Evolutionary conservation across 768 basidiomycete species (phyloP).

Genomic region (Myochromella boudieri): DNA sequence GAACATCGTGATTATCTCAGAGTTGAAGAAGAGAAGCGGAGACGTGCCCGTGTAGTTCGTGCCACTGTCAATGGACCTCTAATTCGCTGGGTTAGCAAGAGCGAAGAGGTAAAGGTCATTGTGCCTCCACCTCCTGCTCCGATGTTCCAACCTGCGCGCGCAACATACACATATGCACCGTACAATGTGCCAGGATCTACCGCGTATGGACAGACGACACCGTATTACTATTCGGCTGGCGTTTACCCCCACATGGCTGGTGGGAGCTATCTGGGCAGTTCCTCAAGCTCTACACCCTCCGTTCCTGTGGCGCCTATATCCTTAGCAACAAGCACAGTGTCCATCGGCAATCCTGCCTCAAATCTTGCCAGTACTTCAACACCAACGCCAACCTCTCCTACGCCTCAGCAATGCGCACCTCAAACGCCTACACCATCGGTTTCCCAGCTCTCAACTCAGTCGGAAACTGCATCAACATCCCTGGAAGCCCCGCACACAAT

Average conservation of each 20-base stretch:
- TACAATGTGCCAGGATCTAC: slow-evolving; percentile 15
- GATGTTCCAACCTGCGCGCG: slow-evolving; percentile 14
- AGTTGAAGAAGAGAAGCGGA: slow-evolving; percentile 80
- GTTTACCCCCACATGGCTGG: slow-evolving; percentile 9
- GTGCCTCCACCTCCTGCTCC: slow-evolving; percentile 32
- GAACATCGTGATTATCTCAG: slow-evolving; percentile 80
- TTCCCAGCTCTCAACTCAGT: not conserved
- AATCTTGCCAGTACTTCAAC: too few relatives aligned
- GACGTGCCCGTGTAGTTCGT: slow-evolving; percentile 62
- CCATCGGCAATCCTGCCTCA: too few relatives aligned
- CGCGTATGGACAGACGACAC: slow-evolving; percentile 16
- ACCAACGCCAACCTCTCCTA: slow-evolving; percentile 3
- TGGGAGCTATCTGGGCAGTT: slow-evolving; percentile 5
- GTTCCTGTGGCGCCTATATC: not conserved
- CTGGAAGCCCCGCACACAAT: too few relatives aligned
- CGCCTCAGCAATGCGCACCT: not conserved
- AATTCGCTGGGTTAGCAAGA: slow-evolving; percentile 68
- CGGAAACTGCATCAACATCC: not conserved
- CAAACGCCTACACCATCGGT: not conserved
- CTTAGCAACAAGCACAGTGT: not conserved
- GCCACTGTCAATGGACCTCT: slow-evolving; percentile 64
- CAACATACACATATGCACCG: slow-evolving; percentile 9
- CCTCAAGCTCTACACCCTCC: slow-evolving; percentile 1
- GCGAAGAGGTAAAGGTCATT: slow-evolving; percentile 55
- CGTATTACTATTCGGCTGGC: slow-evolving; percentile 13